Evolutionary conservation across 306 rosid species (phyloP), one percentile per base, ranked within the genome.

Genomic region (Arachis hypogaea): DNA sequence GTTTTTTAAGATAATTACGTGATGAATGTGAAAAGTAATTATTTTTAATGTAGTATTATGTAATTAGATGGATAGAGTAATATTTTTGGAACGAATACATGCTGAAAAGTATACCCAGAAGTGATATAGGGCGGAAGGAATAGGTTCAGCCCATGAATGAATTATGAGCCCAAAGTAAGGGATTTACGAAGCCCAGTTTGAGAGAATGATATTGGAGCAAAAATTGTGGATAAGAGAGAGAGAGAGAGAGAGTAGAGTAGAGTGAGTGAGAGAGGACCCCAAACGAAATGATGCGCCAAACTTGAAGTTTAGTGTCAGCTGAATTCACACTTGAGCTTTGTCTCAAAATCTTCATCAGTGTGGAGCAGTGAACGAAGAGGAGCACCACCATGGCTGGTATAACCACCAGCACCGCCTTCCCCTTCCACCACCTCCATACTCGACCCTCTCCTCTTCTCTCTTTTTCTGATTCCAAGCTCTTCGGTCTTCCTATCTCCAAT

Each of bases 301-400:
- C 62, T 54, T 54, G 54, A 80, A 78, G 66, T 22, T 22, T 22
- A 1, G 28, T 22, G 1, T 22, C 28, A 22, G 28, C 28, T 22
- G 28, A 22, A 22, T 22, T 22, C 28, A 22, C 28, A 22, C 28
- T 22, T 22, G 28, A 22, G 1, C 28, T 22, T 22, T 22, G 28
- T 22, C 28, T 22, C 28, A 22, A 22, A 22, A 22, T 22, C 28
- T 22, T 22, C 28, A 22, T 22, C 28, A 22, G 28, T 52, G 8
- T 1, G 3, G 16, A 12, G 56, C 56, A 12, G 11, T 9, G 51
- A 46, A 11, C 51, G 11, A 2, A 1, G 55, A 49, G 55, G 14
- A 49, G 12, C 55, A 52, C 12, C 8, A 52, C 80, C 81, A 94
- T 94, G 99, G 92, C 96, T 77, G 95, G 90, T 76, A 80, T 92